phyloP scores from a whole-genome alignment of 345 rosid genomes.

The Psidium guajava region DNA sequence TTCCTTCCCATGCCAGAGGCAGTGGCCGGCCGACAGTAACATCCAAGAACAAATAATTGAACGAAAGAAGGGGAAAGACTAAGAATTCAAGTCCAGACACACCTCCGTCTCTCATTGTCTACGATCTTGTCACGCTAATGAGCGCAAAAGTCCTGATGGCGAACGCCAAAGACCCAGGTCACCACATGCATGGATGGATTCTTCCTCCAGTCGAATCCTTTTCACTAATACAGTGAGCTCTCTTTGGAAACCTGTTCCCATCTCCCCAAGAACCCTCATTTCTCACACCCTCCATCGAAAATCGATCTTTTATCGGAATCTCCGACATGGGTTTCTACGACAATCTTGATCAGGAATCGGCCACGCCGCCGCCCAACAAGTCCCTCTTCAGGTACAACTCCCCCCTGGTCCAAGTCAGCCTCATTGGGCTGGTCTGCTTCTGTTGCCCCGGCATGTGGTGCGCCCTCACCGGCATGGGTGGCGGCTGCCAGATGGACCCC shows the following conservation, averaged over 20 bases:
- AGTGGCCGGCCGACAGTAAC: neutral
- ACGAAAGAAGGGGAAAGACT: neutral
- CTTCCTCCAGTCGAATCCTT: neutral
- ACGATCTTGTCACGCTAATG: neutral
- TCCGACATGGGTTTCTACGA: neutral
- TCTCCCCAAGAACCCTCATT: neutral
- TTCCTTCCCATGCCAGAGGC: neutral
- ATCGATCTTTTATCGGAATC: neutral
- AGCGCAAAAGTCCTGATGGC: neutral
- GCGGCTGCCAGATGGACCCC: conserved; percentile 70
- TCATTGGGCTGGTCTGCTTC: conserved; percentile 83
- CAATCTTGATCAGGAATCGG: conserved; percentile 7
- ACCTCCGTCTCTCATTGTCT: neutral
- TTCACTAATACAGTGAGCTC: neutral
- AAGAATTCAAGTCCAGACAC: neutral
- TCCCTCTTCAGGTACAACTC: conserved; percentile 54
- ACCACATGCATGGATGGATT: neutral
- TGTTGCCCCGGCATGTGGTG: conserved; percentile 94
- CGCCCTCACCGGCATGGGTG: conserved; percentile 97
- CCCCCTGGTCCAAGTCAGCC: conserved; percentile 53
- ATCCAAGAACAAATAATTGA: neutral
- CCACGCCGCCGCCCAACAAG: neutral
- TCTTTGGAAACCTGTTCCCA: neutral
- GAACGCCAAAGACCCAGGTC: neutral
- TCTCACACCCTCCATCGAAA: neutral